Base-by-base conservation (phyloP, 495 filamentous ascomycete genomes). In the Aspergillus biplanus region DNA sequence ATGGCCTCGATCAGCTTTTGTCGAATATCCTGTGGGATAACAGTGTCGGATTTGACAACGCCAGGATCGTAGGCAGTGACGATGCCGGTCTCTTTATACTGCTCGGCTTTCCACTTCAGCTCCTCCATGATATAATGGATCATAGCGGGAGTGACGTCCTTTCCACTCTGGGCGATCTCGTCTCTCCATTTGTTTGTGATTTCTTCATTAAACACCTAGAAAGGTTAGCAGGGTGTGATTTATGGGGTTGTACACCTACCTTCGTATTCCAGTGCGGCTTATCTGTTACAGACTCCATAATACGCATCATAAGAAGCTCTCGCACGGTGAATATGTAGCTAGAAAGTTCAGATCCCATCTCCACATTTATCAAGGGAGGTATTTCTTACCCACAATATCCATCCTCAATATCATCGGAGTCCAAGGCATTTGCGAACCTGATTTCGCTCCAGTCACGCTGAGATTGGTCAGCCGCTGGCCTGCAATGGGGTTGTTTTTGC, bases 101-200 rank as follows among this genome's bases (percentile, higher is more conserved):
- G 16, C 6, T 62, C 59, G 6, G 77, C 76, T 60, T 82, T 84
- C 59, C 78, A 78, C 13, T 75, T 75, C 12, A 86, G 68, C 60
- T 87, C 85, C 34, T 70, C 60, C 55, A 86, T 75, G 64, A 83
- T 77, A 66, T 76, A 80, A 27, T 85, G 74, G 57, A 83, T 74
- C 82, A 87, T 85, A 6, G 71, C 71, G 6, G 71, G 56, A 0
- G 78, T 75, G 3, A 83, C 64, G 58, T 77, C 78, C 21, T 70
- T 44, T 0, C 52, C 67, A 21, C 65, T 60, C 2, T 47, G 52
- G 4, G 64, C 39, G n/a, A 73, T 62, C 18, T 64, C 62, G 3
- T 9, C 18, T 11, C 35, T n/a, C 62, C 62, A 64, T 35, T 59
- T 59, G 6, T 15, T 7, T 27, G 50, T 50, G 47, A 59, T 64